A percentile compares a stretch with the other conserved stretches of the same genome.
phyloP scores from a whole-genome alignment of 495 filamentous ascomycete genomes.

The Amniculicola lignicola region DNA sequence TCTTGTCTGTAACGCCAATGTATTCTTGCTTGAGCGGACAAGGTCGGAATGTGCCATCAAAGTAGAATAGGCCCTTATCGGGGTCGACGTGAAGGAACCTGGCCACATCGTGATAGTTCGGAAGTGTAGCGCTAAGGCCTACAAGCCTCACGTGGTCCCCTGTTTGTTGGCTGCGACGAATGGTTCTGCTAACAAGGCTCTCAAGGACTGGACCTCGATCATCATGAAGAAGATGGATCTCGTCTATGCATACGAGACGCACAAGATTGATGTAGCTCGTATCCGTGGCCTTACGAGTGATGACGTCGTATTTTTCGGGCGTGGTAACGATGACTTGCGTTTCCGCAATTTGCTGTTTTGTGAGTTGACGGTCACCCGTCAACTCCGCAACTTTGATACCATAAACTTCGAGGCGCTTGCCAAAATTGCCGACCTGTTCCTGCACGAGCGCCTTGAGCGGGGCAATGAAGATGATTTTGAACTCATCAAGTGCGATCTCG shows the following conservation, averaged over 20 bases:
- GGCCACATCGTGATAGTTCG: constrained; percentile 95
- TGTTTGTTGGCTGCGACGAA: constrained; percentile 87
- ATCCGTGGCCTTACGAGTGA: constrained; percentile 96
- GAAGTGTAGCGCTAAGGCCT: constrained; percentile 89
- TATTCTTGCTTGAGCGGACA: constrained; percentile 96
- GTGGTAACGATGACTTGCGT: constrained; percentile 99
- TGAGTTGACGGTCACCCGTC: constrained; percentile 96
- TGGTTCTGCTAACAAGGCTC: constrained; percentile 92
- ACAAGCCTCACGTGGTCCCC: constrained; percentile 87
- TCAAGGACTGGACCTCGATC: constrained; percentile 96
- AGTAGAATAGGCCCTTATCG: constrained; percentile 84
- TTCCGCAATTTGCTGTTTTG: constrained; percentile 96
- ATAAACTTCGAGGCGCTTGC: constrained; percentile 82
- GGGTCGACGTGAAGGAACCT: constrained; percentile 92
- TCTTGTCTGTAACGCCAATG: constrained; percentile 95
- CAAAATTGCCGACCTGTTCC: constrained; percentile 96
- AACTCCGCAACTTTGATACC: constrained; percentile 90
- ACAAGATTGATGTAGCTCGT: constrained; percentile 96
- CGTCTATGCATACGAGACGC: constrained; percentile 90
- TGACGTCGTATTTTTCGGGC: constrained; percentile 98
- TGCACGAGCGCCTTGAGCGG: constrained; percentile 93
- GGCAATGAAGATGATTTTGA: constrained; percentile 96
- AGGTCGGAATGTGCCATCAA: constrained; percentile 89
- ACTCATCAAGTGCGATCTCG: constrained; percentile 88
- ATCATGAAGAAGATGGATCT: constrained; percentile 96